Evolutionary conservation across 108 stramenopile genomes (phyloP), one percentile per base, ranked within the genome.

Genomic region (Skeletonema menzelii): DNA sequence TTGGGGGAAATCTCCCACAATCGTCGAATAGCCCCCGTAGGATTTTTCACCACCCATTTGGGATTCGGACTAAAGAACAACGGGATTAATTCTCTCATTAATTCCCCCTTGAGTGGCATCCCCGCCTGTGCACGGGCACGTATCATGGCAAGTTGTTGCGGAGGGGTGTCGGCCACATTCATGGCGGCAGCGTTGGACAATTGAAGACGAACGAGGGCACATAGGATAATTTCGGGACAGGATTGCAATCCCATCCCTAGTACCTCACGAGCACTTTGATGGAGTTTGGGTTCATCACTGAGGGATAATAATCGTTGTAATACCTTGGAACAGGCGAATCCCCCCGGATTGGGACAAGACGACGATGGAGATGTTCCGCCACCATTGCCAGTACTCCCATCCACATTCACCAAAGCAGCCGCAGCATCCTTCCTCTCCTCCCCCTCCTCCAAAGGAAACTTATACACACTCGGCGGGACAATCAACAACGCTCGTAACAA

Each of bases 61-160:
- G 76, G 59, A 66, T 85, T 74, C 14, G 97, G 96, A 65, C 88
- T 82, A 76, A 98, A 98, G 79, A 97, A 96, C 15, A 95, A 65
- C 0, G 95, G 95, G 63, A 96, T 94, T 61, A 98, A 85, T 64
- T 94, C 91, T 44, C 91, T 68, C 92, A 98, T 96, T 64, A 97
- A 65, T 67, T 98, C 97, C 49, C 82, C 83, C 76, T 91, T 94
- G 46, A 96, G 79, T 64, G 89, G 88, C 80, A 85, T 82, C 1
- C 92, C 95, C 2, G 89, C 91, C 67, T 86, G 75, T 59, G 83
- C 86, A 72, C 73, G 60, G 22, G 84, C 14, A 24, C 49, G 49
- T 0, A 53, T 22, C 0, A 7, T 1, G 3, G 15, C n/a, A 0
- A 42, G 40, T 69, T 72, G 27, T 49, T 44, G 27, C 37, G 53